Base-by-base conservation (phyloP, 352 stramenopile genomes). In the Globisporangium heterothallicum region DNA sequence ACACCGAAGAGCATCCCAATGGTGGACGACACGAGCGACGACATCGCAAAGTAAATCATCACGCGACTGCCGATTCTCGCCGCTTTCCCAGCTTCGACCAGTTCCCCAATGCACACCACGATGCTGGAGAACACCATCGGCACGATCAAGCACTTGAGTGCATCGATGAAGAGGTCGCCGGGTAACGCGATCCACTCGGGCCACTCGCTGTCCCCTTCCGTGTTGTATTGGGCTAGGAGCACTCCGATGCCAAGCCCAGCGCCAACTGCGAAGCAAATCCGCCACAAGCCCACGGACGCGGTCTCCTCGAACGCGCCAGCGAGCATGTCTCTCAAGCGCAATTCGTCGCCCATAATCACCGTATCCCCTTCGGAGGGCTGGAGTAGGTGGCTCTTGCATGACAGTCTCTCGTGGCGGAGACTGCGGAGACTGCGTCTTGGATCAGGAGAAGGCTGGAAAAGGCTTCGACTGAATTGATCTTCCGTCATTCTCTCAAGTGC, bases 131-230 rank as follows among this genome's bases (percentile, higher is more conserved):
- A 74, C 26, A 74, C 63, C 43, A 79, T 58, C 46, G 72, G 68
- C 32, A 58, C 49, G 42, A 82, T 64, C 24, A 76, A 48, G 34
- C 72, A 82, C 59, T 73, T 74, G 53, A 82, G 64, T 14, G 66
- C 63, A 30, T 63, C 63, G 19, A 77, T 53, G 62, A 70, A 80
- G 19, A 77, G 50, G 8, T 72, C 12, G 0, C 70, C 70, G 2
- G 66, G 70, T 7, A 74, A 53, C 30, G 52, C 19, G 32, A 80
- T 54, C 70, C 64, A 80, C 6, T 41, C 13, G 2, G 56, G 42
- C 21, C 62, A 40, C 6, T 66, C 61, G 1, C 18, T 4, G 6
- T 32, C 35, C 8, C 61, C 43, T 8, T 68, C 35, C 4, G 32
- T n/a, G 12, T 10, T 18, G 14, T 58, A 22, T 13, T 72, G 40